Percentiles rank a stretch among this genome's conserved stretches.
These are phyloP conservation scores for Colletotrichum brevisporum DNA, from an alignment of 2,329 filamentous ascomycete species.

Conservation along the genomic window DNA sequence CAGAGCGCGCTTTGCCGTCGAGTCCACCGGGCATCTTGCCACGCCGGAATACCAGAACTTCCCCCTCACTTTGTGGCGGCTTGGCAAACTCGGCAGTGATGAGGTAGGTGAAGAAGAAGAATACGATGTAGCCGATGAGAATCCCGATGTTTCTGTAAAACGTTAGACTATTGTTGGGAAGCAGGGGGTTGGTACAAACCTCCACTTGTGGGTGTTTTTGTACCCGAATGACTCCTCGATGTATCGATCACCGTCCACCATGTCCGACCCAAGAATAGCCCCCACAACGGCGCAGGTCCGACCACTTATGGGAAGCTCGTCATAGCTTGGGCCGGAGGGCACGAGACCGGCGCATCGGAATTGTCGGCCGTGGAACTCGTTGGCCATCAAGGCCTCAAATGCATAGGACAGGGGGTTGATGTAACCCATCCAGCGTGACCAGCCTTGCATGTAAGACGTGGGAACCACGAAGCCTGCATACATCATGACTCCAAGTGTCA, in stretches of 20 bases:
- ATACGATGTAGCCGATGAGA: constrained; percentile 72
- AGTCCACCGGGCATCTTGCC: constrained; percentile 64
- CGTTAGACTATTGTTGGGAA: background rate
- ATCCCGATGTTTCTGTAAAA: constrained; percentile 74
- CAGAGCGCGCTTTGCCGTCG: background rate
- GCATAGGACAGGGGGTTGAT: constrained; percentile 84
- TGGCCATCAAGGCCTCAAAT: constrained; percentile 85
- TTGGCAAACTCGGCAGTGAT: constrained; percentile 75
- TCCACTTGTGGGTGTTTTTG: constrained; percentile 60
- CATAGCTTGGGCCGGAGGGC: constrained; percentile 57
- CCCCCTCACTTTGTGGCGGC: constrained; percentile 79
- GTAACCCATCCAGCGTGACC: constrained; percentile 88
- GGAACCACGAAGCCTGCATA: constrained; percentile 79
- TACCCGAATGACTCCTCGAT: constrained; percentile 61
- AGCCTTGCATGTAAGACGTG: constrained; percentile 79
- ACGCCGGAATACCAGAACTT: constrained; percentile 74
- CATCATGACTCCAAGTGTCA: constrained; percentile 77
- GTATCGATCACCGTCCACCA: constrained; percentile 61
- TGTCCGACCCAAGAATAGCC: constrained; percentile 55
- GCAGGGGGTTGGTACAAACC: constrained; percentile 36
- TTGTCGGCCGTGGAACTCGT: constrained; percentile 80
- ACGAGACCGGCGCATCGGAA: constrained; percentile 67
- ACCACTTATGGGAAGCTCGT: constrained; percentile 52
- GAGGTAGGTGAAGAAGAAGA: constrained; percentile 74
- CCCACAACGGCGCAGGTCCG: constrained; percentile 62